Percentiles rank a stretch among this genome's conserved stretches.
Conservation (phyloP, 1,139 yeast genomes). For the Hemisphaericaspora subhashii region DNA sequence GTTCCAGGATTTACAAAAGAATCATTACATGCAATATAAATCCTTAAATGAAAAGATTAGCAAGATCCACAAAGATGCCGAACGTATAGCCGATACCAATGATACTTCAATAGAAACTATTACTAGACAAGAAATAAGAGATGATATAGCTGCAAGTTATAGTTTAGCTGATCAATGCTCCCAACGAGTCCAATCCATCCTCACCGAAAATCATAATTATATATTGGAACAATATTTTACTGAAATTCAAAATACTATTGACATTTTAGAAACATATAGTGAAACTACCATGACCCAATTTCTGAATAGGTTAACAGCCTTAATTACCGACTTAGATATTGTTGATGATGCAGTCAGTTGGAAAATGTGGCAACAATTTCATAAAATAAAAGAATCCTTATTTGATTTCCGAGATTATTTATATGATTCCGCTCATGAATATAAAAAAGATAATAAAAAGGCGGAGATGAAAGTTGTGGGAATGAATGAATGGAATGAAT, state of each 20-base stretch:
- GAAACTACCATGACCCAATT: conserved; percentile 63
- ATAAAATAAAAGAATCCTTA: conserved; percentile 55
- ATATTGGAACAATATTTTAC: conserved; percentile 40
- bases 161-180: conserved; percentile 35
- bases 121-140: conserved; percentile 61
- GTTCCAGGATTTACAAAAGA: conserved; percentile 43
- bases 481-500: conserved; percentile 48
- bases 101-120: conserved; percentile 35
- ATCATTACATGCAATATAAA: conserved; percentile 45
- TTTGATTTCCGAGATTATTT: conserved; percentile 58
- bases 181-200: conserved; percentile 29
- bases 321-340: conserved; percentile 30
- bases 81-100: conserved; percentile 40
- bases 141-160: conserved; percentile 41
- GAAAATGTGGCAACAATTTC: conserved; percentile 69
- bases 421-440: conserved; percentile 44
- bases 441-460: conserved; percentile 20
- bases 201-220: conserved; percentile 35
- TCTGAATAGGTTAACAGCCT: conserved; percentile 33
- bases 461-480: conserved; percentile 31
- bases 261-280: conserved; percentile 70
- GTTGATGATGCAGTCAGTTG: conserved; percentile 46
- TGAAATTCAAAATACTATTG: conserved; percentile 56
- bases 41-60: conserved; percentile 45
- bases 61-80: conserved; percentile 51